Percentiles rank a stretch among this genome's conserved stretches.
Evolutionary conservation across 2,329 filamentous ascomycete species (phyloP).

Genomic region (Teratosphaeria epicoccoides): DNA sequence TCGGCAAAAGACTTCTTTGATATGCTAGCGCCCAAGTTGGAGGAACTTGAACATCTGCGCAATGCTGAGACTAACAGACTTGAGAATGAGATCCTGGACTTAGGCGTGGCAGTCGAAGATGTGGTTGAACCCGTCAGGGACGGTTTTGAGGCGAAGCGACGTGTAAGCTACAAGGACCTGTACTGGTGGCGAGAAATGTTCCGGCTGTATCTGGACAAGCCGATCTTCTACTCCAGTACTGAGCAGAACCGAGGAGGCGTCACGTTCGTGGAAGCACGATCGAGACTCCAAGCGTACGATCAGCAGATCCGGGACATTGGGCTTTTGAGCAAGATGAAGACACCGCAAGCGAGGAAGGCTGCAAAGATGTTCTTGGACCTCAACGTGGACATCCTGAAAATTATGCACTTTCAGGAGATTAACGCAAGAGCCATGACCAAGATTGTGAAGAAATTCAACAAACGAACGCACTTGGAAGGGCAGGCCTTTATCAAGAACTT

Average conservation of each 20-base stretch:
- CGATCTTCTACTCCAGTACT: conserved; percentile 70
- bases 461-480: conserved; percentile 62
- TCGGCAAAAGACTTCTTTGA: conserved; percentile 74
- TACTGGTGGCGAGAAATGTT: conserved; percentile 72
- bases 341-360: conserved; percentile 53
- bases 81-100: conserved; percentile 48
- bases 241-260: conserved; percentile 60
- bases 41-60: conserved; percentile 58
- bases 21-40: conserved; percentile 61
- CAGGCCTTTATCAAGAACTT: conserved; percentile 18
- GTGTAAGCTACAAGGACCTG: conserved; percentile 43
- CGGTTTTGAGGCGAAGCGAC: conserved; percentile 23
- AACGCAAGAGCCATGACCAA: conserved; percentile 69
- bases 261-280: conserved; percentile 53
- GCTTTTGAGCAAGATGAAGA: conserved; percentile 52
- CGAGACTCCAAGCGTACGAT: conserved; percentile 62
- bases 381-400: conserved; percentile 66
- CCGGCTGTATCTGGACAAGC: conserved; percentile 66
- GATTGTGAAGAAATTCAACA: conserved; percentile 89
- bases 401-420: conserved; percentile 73
- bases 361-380: conserved; percentile 60
- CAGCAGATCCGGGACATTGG: conserved; percentile 51
- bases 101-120: conserved; percentile 55
- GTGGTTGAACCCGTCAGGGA: conserved; percentile 55
- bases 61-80: conserved; percentile 54